These are phyloP conservation scores for Rhizopogon salebrosus DNA, from an alignment of 768 basidiomycete genomes.

Conservation along the genomic window DNA sequence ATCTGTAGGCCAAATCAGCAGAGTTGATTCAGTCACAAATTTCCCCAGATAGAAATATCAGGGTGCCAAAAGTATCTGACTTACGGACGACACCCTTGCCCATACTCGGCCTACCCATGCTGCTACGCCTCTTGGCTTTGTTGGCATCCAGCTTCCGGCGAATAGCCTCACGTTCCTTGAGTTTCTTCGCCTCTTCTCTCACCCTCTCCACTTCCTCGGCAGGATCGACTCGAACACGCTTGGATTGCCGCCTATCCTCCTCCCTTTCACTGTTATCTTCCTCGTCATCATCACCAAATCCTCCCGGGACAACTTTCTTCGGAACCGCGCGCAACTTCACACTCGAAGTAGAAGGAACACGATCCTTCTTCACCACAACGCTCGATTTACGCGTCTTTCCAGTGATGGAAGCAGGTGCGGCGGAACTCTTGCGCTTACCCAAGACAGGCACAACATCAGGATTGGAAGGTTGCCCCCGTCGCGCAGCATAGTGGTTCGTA, in stretches of 20 bases:
- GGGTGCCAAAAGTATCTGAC: conserved; percentile 28
- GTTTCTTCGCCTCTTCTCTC: conserved; percentile 28
- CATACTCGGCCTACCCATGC: conserved; percentile 43
- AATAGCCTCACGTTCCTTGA: conserved; percentile 52
- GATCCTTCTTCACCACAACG: conserved; percentile 30
- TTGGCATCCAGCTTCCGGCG: conserved; percentile 61
- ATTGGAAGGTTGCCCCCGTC: conserved; percentile 22
- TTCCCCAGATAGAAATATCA: conserved; percentile 16
- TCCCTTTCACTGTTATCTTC: conserved; percentile 37
- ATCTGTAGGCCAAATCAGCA: conserved; percentile 25
- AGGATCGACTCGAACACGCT: conserved; percentile 37
- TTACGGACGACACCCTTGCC: conserved; percentile 35
- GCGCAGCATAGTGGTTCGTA: conserved; percentile 45
- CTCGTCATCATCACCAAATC: conserved; percentile 49
- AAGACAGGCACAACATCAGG: conserved; percentile 12
- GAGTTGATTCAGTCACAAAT: neutral
- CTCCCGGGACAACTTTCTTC: conserved; percentile 42
- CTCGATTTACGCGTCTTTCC: conserved; percentile 48
- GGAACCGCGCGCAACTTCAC: conserved; percentile 8
- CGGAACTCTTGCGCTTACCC: conserved; percentile 33
- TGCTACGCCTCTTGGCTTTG: conserved; percentile 67
- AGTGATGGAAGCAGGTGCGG: conserved; percentile 12
- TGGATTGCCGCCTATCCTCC: conserved; percentile 36
- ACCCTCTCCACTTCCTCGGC: conserved; percentile 27
- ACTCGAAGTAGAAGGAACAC: neutral